Evolutionary conservation across 2,329 filamentous ascomycete species (phyloP).

Genomic region (Cladosporium colombiae): DNA sequence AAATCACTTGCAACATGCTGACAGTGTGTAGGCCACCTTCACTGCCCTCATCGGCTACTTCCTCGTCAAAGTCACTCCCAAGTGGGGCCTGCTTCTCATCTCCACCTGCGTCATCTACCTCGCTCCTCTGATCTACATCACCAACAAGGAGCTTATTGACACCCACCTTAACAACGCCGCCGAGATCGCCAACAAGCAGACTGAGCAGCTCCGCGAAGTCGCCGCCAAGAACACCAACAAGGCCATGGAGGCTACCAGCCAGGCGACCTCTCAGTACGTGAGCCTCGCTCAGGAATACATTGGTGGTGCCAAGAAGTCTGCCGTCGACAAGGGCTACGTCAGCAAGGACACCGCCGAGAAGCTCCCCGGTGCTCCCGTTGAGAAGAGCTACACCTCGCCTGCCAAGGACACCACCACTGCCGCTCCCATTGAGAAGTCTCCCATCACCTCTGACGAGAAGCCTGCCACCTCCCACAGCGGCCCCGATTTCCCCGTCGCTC

Average conservation of each 20-base stretch:
- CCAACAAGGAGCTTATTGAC: constrained; percentile 66
- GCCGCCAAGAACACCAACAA: constrained; percentile 61
- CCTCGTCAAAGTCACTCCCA: constrained; percentile 65
- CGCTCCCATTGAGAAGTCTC: background rate
- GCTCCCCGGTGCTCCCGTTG: constrained; percentile 25
- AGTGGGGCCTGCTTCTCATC: constrained; percentile 64
- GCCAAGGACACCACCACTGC: constrained; percentile 15
- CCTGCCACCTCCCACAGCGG: constrained; percentile 14
- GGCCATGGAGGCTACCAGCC: constrained; percentile 59
- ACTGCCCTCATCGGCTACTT: constrained; percentile 62
- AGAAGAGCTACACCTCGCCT: constrained; percentile 18
- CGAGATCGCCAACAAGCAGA: constrained; percentile 58
- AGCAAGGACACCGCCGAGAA: constrained; percentile 37
- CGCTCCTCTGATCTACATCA: constrained; percentile 63
- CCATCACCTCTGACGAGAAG: constrained; percentile 11
- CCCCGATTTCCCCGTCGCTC: constrained; percentile 12
- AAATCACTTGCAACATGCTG: constrained; percentile 23
- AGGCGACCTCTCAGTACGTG: constrained; percentile 61
- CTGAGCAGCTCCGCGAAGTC: constrained; percentile 60
- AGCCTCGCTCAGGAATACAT: constrained; percentile 61
- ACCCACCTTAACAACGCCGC: constrained; percentile 57
- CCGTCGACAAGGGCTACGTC: constrained; percentile 39
- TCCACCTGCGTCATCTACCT: constrained; percentile 59
- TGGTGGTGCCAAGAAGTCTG: constrained; percentile 40
- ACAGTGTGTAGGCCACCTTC: constrained; percentile 54